These are phyloP conservation scores for Mycena sp. DNA, from an alignment of 1,284 basidiomycete species.

Conservation along the genomic window DNA sequence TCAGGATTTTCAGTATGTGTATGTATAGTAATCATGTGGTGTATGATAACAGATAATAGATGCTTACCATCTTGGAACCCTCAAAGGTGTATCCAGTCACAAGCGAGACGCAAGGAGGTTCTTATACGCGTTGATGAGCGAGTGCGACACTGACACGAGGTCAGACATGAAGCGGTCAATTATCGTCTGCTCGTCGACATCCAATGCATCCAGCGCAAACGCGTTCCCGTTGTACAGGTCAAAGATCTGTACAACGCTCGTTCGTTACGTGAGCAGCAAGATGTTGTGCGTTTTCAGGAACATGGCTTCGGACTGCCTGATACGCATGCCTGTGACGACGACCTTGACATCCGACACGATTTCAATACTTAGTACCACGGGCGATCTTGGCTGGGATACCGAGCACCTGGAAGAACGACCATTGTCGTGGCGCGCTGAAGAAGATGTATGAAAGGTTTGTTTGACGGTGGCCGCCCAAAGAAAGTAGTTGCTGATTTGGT, in stretches of 20 bases:
- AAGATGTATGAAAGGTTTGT: too few species aligned
- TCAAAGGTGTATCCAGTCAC: constrained; percentile 97
- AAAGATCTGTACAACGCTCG: constrained; percentile 95
- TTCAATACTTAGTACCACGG: constrained; percentile 96
- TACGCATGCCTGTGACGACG: constrained; percentile 91
- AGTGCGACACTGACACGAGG: constrained; percentile 92
- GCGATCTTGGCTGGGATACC: constrained; percentile 99
- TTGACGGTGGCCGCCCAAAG: too few species aligned
- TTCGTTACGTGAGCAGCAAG: constrained; percentile 98
- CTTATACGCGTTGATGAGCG: constrained; percentile 99
- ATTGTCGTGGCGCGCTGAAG: too few species aligned
- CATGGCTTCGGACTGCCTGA: constrained; percentile 97
- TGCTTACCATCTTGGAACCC: constrained; percentile 88
- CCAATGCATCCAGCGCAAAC: constrained; percentile 93
- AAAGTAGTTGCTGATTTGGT: too few species aligned
- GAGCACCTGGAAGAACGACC: constrained; percentile 99
- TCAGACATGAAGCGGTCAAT: constrained; percentile 92
- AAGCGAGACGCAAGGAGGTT: constrained; percentile 94
- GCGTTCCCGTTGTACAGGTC: constrained; percentile 82
- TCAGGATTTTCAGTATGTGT: constrained; percentile 86
- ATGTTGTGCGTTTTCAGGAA: constrained; percentile 99
- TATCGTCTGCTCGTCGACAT: constrained; percentile 92
- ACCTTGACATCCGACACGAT: constrained; percentile 98
- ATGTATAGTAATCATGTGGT: constrained; percentile 51
- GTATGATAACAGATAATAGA: constrained; percentile 20